A percentile compares a stretch with the other conserved stretches of the same genome.
These are phyloP conservation scores for Lagenidium giganteum DNA, from an alignment of 352 stramenopile genomes.

Conservation along the genomic window DNA sequence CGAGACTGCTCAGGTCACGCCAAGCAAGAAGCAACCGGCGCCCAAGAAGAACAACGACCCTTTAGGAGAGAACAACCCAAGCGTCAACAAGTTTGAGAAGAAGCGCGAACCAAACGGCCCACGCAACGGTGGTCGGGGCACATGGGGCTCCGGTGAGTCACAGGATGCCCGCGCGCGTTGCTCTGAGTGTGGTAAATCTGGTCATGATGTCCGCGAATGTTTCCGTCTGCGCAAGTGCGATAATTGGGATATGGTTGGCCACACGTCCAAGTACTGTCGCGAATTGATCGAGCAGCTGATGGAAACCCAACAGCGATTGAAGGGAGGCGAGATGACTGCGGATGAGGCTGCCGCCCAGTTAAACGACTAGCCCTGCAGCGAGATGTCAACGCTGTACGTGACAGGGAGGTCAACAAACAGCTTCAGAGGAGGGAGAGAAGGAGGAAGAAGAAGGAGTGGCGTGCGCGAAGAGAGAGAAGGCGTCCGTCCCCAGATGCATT, in stretches of 20 bases:
- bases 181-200: not conserved
- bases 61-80: no score
- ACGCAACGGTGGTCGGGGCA: no score
- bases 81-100: no score
- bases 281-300: conserved; percentile 3
- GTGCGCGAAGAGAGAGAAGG: no score
- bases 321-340: not conserved
- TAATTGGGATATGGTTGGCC: not conserved
- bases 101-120: no score
- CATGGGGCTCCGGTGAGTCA: no score
- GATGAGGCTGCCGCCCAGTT: conserved; percentile 4
- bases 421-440: no score
- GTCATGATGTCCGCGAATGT: not conserved
- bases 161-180: not conserved
- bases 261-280: not conserved
- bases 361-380: conserved; percentile 14
- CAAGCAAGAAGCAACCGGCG: not conserved
- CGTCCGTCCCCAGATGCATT: no score
- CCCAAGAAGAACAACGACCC: no score
- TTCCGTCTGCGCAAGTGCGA: conserved; percentile 1
- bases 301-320: not conserved
- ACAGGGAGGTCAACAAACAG: conserved; percentile 7
- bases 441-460: no score
- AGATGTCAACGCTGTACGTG: conserved; percentile 8
- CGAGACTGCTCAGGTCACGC: conserved; percentile 4